A percentile compares a stretch with the other conserved stretches of the same genome.
Conservation (phyloP, 83 land plant species). For the Picea mariana region DNA sequence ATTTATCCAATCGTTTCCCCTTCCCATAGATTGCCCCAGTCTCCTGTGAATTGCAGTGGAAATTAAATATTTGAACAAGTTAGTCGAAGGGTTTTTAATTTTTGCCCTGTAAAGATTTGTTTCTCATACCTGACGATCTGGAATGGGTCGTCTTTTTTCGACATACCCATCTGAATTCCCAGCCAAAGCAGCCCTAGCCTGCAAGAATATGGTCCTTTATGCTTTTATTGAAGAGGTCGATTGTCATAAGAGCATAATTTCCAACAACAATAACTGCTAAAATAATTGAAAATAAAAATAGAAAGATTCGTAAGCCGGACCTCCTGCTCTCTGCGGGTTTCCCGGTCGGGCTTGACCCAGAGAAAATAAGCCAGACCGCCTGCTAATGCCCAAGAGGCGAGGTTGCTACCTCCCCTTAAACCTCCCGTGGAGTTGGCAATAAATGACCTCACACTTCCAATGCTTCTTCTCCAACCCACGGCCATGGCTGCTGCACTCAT, state of each 20-base stretch:
- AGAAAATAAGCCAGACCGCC: slow-evolving; percentile 81
- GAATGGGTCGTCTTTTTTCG: slow-evolving; percentile 7
- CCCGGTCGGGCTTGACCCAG: slow-evolving; percentile 94
- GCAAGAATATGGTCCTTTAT: not conserved
- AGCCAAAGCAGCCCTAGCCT: slow-evolving; percentile 44
- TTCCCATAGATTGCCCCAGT: slow-evolving; percentile 6
- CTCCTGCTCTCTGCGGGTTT: slow-evolving; percentile 74
- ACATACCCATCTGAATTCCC: not conserved
- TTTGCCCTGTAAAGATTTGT: not conserved
- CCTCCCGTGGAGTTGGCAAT: slow-evolving; percentile 74
- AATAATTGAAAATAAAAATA: not conserved
- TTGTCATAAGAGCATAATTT: too few species aligned
- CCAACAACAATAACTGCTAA: too few species aligned
- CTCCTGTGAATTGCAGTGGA: not conserved
- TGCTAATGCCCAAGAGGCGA: slow-evolving; percentile 92
- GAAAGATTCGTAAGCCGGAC: slow-evolving; percentile 20
- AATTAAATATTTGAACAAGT: not conserved
- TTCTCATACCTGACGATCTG: not conserved
- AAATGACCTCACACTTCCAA: slow-evolving; percentile 65
- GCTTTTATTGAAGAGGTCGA: too few species aligned
- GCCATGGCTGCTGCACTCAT: slow-evolving; percentile 20
- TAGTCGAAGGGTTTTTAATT: not conserved
- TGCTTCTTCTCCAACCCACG: slow-evolving; percentile 47
- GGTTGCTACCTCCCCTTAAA: slow-evolving; percentile 59
- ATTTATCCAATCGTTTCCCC: not conserved